Base-by-base conservation (phyloP, 2,329 filamentous ascomycete genomes). In the Onygenales sp. region DNA sequence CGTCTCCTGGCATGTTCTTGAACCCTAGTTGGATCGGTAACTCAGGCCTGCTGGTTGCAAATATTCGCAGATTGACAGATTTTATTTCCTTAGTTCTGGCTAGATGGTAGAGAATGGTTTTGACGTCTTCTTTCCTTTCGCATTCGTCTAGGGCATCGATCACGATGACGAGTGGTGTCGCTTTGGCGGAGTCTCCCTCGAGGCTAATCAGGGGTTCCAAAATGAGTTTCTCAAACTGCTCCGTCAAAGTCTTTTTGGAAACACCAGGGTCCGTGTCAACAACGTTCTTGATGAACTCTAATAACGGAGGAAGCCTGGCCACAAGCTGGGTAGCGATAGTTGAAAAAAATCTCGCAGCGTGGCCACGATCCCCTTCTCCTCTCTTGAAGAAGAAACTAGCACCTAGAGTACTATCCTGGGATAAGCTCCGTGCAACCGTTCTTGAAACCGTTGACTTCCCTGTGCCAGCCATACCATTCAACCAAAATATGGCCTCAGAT, bases 381-480 rank as follows among this genome's bases (percentile, higher is more conserved):
- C 58, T 55, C 8, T 57, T 56, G 55, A 68, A 68, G 58, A 69
- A 67, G 55, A 67, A 67, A 49, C 59, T 66, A 5, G 58, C 65
- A 7, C 55, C 65, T 13, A 67, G 60, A 21, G 11, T 50, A 2
- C 44, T 37, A 21, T 54, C 33, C 2, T 56, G 42, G 0, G 48
- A 6, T 17, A 58, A 57, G 6, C 27, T 21, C 27, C n/a, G 36
- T 21, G 62, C 62, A 21, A 67, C 40, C 4, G 65, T 67, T 5
- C 61, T 57, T n/a, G 64, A 50, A 36, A 68, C 63, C 5, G 64
- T 67, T 2, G 64, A 67, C 51, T 69, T 68, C 3, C 66, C 66
- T 8, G 64, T 67, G 2, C 67, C 67, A 37, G 65, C 64, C 59
- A 63, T 60, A 7, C 67, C 67, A 39, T 56, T 60, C n/a, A 69